Conservation (phyloP, 2,329 filamentous ascomycete genomes). For the Trematosphaeria pertusa region DNA sequence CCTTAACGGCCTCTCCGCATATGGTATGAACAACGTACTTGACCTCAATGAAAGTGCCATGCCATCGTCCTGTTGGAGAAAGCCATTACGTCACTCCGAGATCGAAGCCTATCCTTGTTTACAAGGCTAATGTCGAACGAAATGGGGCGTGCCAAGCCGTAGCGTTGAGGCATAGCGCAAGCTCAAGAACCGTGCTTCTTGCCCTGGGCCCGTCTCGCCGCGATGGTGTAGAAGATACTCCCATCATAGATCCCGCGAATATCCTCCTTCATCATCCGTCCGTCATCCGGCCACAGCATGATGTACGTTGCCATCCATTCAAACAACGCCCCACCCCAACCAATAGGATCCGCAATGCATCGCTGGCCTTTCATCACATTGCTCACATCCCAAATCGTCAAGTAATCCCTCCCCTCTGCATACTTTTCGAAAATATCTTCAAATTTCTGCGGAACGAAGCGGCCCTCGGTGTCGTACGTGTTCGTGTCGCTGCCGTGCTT, state of each 20-base stretch:
- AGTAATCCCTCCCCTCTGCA: constrained; percentile 45
- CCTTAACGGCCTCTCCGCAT: too few species aligned
- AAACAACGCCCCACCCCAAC: constrained; percentile 54
- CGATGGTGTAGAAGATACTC: constrained; percentile 55
- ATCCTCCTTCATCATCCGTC: constrained; percentile 64
- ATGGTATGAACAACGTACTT: too few species aligned
- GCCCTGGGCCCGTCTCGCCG: constrained; percentile 36
- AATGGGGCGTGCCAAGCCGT: too few species aligned
- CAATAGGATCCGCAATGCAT: constrained; percentile 52
- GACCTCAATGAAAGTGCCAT: too few species aligned
- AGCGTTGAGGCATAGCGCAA: too few species aligned
- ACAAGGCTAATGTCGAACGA: too few species aligned
- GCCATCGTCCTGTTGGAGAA: too few species aligned
- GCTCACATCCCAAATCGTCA: constrained; percentile 50
- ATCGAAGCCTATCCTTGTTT: too few species aligned
- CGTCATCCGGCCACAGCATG: constrained; percentile 63
- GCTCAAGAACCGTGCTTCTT: neutral
- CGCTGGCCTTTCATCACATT: constrained; percentile 52
- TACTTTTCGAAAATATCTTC: constrained; percentile 59
- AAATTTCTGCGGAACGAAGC: constrained; percentile 55
- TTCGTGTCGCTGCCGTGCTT: constrained; percentile 54
- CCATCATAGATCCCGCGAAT: constrained; percentile 61
- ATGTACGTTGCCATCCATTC: constrained; percentile 61
- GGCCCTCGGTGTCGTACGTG: constrained; percentile 55
- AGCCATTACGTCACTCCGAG: too few species aligned